These are phyloP conservation scores for Emmonsiellopsis sp. DNA, from an alignment of 2,329 filamentous ascomycete genomes.

Conservation along the genomic window DNA sequence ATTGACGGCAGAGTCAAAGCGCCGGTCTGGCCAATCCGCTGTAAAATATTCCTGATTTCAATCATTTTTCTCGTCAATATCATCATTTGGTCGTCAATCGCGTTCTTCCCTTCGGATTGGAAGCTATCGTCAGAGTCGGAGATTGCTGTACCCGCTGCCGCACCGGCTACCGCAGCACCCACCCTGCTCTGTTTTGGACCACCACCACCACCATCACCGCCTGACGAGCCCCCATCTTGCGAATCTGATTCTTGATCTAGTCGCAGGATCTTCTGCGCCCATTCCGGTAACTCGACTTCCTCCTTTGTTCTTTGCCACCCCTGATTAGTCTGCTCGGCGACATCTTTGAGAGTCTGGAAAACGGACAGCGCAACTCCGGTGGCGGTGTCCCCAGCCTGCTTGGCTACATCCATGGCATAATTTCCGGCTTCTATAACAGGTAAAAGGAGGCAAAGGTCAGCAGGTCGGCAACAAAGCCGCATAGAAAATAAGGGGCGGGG, in stretches of 20 bases:
- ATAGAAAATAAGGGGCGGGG: not conserved
- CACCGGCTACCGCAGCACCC: conserved; percentile 53
- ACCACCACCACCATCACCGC: conserved; percentile 36
- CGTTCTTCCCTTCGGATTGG: conserved; percentile 53
- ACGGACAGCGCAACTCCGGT: conserved; percentile 58
- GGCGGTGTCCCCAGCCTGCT: conserved; percentile 62
- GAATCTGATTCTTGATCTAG: conserved; percentile 51
- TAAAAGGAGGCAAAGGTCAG: conserved; percentile 1
- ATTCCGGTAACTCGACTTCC: conserved; percentile 60
- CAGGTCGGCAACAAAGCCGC: not conserved
- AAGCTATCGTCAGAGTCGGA: conserved; percentile 51
- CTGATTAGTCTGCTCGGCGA: conserved; percentile 67
- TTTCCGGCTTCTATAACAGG: conserved; percentile 55
- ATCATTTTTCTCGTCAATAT: conserved; percentile 99
- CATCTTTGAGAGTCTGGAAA: conserved; percentile 61
- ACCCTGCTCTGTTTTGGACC: conserved; percentile 47
- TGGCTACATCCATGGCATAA: conserved; percentile 67
- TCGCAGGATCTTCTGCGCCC: conserved; percentile 65
- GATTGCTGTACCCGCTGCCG: conserved; percentile 65
- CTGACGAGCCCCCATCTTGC: conserved; percentile 32
- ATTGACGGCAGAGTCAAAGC: conserved; percentile 86
- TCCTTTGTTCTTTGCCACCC: conserved; percentile 82
- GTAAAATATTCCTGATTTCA: conserved; percentile 85
- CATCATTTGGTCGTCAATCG: conserved; percentile 98
- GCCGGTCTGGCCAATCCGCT: conserved; percentile 84